Base-by-base conservation (phyloP, 768 basidiomycete genomes). In the Kwoniella pini region DNA sequence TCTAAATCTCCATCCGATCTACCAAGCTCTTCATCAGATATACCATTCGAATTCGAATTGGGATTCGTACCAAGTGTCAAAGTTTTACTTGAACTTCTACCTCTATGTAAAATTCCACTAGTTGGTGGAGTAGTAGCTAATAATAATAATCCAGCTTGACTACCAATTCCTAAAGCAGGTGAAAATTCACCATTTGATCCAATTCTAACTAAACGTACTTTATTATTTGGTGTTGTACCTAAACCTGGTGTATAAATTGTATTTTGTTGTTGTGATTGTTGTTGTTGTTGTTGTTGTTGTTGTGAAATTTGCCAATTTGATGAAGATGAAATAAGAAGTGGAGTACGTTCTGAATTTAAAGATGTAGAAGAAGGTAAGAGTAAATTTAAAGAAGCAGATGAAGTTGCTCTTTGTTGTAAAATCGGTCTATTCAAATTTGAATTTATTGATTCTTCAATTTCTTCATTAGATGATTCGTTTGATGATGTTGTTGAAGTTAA, bases 401-500 rank as follows among this genome's bases (percentile, higher is more conserved):
- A 68, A 0, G 59, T 51, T 2, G 63, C 30, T 15, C 62, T 43
- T 22, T 53, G 57, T 27, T 62, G 60, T 36, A 44, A 22, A 30
- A 21, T 27, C 4, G 49, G 61, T 36, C 33, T 36, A 44, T 7
- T 55, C 13, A 13, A 22, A 17, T 11, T 22, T 38, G 33, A 56
- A 10, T 42, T 22, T 4, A 42, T 38, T 11, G 54, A 44, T 5
- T 36, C n/a, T n/a, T n/a, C 45, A 26, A 49, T 27, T 11, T 44
- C 38, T 12, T 49, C 28, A n/a, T 57, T 30, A n/a, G 44, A 28
- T 3, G 54, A 31, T 13, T 48, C 30, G 7, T 65, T 43, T 39
- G 58, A 44, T n/a, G 33, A 12, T 13, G 55, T 28, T 52, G 54
- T 57, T 2, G 65, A 69, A 4, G 92, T 88, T 62, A 95, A 88